Percentiles rank a stretch among this genome's conserved stretches.
phyloP scores from a whole-genome alignment of 176 grass and related monocot species.

The Eleusine coracana region DNA sequence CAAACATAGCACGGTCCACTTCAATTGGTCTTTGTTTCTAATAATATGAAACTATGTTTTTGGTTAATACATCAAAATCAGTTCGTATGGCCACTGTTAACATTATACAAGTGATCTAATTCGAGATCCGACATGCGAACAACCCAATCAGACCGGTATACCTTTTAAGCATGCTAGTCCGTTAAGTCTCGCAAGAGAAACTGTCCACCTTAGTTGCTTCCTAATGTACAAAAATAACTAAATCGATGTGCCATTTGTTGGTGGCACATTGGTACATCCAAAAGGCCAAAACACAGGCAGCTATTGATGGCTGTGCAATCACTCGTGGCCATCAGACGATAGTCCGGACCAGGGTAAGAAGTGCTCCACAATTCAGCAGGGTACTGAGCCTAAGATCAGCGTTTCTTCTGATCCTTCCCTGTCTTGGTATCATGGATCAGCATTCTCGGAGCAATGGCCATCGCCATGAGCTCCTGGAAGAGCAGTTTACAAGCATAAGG shows the following conservation, averaged over 20 bases:
- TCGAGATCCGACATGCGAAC: too few relatives aligned
- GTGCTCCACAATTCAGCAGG: neutral
- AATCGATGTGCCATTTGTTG: neutral
- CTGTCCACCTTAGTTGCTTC: neutral
- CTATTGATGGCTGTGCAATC: neutral
- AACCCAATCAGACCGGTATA: too few relatives aligned
- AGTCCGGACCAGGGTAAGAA: neutral
- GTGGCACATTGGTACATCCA: neutral
- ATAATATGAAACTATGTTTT: too few relatives aligned
- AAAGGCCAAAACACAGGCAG: neutral
- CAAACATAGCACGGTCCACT: too few relatives aligned
- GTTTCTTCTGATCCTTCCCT: conserved; percentile 72
- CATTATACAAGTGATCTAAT: too few relatives aligned
- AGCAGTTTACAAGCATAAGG: conserved; percentile 91
- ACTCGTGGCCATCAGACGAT: neutral
- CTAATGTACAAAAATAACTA: conserved; percentile 11
- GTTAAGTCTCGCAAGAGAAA: neutral
- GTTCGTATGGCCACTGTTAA: too few relatives aligned
- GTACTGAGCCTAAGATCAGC: neutral
- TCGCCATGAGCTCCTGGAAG: conserved; percentile 95
- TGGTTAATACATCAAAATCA: too few relatives aligned
- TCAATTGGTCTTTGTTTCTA: too few relatives aligned
- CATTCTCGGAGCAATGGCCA: conserved; percentile 96
- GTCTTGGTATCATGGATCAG: conserved; percentile 66
- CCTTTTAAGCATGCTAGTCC: too few relatives aligned